Conservation (phyloP, 1,284 basidiomycete genomes). For the Sanguinoderma infundibulare region DNA sequence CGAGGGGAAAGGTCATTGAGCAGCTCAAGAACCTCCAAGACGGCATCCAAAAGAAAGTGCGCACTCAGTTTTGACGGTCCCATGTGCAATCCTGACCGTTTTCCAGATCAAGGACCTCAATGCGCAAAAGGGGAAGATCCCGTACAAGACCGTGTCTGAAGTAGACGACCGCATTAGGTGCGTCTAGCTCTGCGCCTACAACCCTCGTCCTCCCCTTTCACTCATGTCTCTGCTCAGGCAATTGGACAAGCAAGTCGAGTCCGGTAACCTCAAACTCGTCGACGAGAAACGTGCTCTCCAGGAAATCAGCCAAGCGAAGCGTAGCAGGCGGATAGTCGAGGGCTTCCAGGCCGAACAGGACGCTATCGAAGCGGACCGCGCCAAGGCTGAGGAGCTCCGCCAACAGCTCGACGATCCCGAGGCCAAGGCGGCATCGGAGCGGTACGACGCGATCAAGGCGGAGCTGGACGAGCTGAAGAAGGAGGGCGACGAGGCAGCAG, state of each 20-base stretch:
- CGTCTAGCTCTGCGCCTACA: slow-evolving; percentile 32
- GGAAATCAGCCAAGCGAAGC: slow-evolving; percentile 81
- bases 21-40: slow-evolving; percentile 88
- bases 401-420: slow-evolving; percentile 93
- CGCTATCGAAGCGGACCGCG: slow-evolving; percentile 82
- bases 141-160: slow-evolving; percentile 89
- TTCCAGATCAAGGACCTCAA: slow-evolving; percentile 88
- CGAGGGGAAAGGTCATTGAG: slow-evolving; percentile 79
- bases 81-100: neutral
- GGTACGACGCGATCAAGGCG: slow-evolving; percentile 82
- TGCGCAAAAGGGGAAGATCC: slow-evolving; percentile 77
- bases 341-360: slow-evolving; percentile 81
- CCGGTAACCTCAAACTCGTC: slow-evolving; percentile 90
- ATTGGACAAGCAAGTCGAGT: slow-evolving; percentile 89
- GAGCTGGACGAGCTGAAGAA: slow-evolving; percentile 90
- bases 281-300: slow-evolving; percentile 95
- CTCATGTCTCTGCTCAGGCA: slow-evolving; percentile 50
- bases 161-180: slow-evolving; percentile 89
- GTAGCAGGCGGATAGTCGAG: slow-evolving; percentile 76
- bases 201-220: slow-evolving; percentile 8
- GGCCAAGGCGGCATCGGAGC: slow-evolving; percentile 80
- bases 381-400: slow-evolving; percentile 79
- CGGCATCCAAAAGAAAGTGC: slow-evolving; percentile 81
- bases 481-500: slow-evolving; percentile 86
- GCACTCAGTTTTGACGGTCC: slow-evolving; percentile 11